Conservation (phyloP, 75 land plant genomes). For the Gnetum montanum region DNA sequence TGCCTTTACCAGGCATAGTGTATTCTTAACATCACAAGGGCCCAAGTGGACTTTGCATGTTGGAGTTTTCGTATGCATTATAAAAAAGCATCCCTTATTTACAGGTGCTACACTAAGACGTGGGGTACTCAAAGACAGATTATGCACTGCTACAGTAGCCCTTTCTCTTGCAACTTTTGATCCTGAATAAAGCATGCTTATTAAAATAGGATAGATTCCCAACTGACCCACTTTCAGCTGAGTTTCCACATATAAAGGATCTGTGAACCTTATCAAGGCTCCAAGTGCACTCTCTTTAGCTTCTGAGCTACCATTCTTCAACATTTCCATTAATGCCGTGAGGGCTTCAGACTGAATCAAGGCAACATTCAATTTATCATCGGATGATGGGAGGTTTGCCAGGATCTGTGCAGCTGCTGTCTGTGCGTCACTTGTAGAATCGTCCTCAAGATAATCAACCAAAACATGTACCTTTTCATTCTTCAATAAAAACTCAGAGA, state of each 20-base stretch:
- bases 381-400: constrained; percentile 32
- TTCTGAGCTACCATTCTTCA: constrained; percentile 17
- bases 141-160: constrained; percentile 31
- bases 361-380: constrained; percentile 12
- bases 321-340: constrained; percentile 18
- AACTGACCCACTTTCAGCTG: constrained; percentile 23
- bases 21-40: constrained; percentile 22
- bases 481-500: constrained; percentile 18
- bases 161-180: constrained; percentile 26
- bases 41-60: constrained; percentile 41
- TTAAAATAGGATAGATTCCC: constrained; percentile 29
- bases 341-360: constrained; percentile 31
- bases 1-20: constrained; percentile 46
- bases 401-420: constrained; percentile 35
- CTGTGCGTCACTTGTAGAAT: constrained; percentile 14
- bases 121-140: constrained; percentile 26
- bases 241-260: constrained; percentile 20
- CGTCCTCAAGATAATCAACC: constrained; percentile 31
- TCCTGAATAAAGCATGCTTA: constrained; percentile 29
- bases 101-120: constrained; percentile 14
- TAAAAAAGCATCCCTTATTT: constrained; percentile 25
- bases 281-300: constrained; percentile 45
- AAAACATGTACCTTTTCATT: constrained; percentile 16
- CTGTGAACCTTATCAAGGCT: constrained; percentile 31
- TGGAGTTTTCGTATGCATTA: constrained; percentile 6